Conservation (phyloP, 805 yeast species). For the Naumovozyma dairenensis region DNA sequence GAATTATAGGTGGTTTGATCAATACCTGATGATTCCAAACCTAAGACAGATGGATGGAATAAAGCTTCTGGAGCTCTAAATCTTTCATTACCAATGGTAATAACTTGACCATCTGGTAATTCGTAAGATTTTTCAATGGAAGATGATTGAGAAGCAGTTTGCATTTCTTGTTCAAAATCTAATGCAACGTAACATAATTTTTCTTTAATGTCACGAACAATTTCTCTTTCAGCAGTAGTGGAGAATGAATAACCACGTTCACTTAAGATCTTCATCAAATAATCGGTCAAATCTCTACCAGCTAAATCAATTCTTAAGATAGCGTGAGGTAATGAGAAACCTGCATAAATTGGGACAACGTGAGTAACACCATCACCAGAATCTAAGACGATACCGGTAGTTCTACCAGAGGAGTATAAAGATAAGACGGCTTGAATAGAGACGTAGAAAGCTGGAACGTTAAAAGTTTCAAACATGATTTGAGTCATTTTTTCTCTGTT, state of each 20-base stretch:
- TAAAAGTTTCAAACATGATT: conserved; percentile 97
- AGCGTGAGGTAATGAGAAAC: conserved; percentile 98
- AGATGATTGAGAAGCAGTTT: conserved; percentile 96
- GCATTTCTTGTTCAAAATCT: conserved; percentile 99
- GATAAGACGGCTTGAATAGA: conserved; percentile 98
- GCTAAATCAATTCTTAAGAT: conserved; percentile 98
- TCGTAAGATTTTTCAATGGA: conserved; percentile 98
- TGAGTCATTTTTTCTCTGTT: conserved; percentile 99
- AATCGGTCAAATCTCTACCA: conserved; percentile 98
- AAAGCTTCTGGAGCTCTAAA: conserved; percentile 99
- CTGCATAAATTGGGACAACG: conserved; percentile 99
- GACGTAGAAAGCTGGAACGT: conserved; percentile 98
- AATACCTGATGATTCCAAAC: conserved; percentile 95
- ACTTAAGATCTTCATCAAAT: conserved; percentile 95
- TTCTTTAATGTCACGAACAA: conserved; percentile 83
- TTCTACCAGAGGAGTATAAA: conserved; percentile 98
- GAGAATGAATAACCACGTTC: conserved; percentile 99
- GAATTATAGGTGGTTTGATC: conserved; percentile 75
- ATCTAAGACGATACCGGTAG: conserved; percentile 98
- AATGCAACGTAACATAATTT: conserved; percentile 98
- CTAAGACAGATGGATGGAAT: conserved; percentile 92
- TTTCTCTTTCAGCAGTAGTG: conserved; percentile 98
- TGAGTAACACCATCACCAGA: conserved; percentile 99
- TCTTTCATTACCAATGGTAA: conserved; percentile 99
- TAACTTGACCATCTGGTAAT: conserved; percentile 99